phyloP scores from a whole-genome alignment of 305 asterid genomes.

The Solanum aculeatissimum region DNA sequence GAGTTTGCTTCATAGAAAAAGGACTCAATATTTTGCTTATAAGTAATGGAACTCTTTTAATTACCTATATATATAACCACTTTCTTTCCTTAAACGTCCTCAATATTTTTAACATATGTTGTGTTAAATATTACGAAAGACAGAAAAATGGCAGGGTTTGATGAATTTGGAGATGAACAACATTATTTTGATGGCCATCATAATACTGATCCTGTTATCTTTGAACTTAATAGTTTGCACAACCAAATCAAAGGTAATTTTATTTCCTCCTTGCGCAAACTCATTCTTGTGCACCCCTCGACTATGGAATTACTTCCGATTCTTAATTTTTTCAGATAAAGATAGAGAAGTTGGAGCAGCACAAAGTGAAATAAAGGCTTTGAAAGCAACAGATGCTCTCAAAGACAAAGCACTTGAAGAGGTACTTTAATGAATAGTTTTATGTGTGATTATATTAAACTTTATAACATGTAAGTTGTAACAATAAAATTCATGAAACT shows the following conservation, averaged over 20 bases:
- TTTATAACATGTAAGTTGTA: not conserved
- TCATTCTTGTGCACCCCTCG: not conserved
- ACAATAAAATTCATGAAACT: too few species aligned
- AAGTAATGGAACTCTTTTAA: conserved; percentile 20
- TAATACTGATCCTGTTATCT: conserved; percentile 57
- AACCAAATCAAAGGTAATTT: conserved; percentile 67
- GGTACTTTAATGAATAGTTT: conserved; percentile 20
- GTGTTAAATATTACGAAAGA: not conserved
- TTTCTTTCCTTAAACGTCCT: not conserved
- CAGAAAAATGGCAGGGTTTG: conserved; percentile 16
- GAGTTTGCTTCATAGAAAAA: conserved; percentile 54
- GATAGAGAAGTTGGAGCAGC: conserved; percentile 55
- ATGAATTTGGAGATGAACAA: conserved; percentile 33
- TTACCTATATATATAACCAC: not conserved
- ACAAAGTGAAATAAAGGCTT: conserved; percentile 62
- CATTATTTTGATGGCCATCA: conserved; percentile 20
- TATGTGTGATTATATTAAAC: not conserved
- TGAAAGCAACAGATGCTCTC: conserved; percentile 46
- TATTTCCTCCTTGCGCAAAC: not conserved
- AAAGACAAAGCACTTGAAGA: conserved; percentile 88
- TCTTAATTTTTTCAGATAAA: conserved; percentile 32
- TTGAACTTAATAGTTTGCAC: conserved; percentile 68
- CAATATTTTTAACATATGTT: not conserved
- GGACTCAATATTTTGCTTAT: conserved; percentile 43
- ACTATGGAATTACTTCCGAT: not conserved